Base-by-base conservation (phyloP, 768 basidiomycete species). In the Pleurotus tuber-regium region DNA sequence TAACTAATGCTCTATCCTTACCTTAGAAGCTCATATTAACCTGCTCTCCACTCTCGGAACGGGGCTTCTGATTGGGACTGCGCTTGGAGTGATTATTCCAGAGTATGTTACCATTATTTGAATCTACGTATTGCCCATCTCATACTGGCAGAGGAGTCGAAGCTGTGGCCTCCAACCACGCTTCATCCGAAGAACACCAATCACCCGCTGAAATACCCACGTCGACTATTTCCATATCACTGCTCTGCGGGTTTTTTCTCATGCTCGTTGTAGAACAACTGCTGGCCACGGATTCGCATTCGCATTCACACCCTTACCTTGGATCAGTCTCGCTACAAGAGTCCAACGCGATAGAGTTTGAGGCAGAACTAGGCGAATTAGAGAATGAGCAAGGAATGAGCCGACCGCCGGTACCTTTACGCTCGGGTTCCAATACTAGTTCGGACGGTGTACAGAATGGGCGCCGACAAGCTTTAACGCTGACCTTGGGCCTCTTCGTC, bases 61-160 rank as follows among this genome's bases (percentile, higher is more conserved):
- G 6, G 95, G 95, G 9, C 71, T 98, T 9, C 76, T 98, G 14
- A 77, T 97, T 11, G 95, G 95, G 3, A 87, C 95, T 2, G 92
- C 92, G 0, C 69, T 98, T 56, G 91, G 91, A 10, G 83, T 98
- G 21, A 92, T 98, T 56, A 86, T 98, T 47, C 95, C 96, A 30
- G 95, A 97, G 89, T 94, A 68, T 65, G 88, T 84, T 50, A 9
- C 16, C 26, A 5, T 35, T 38, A 23, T 12, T 23, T 29, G 30
- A n/a, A 43, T 33, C 26, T 23, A n/a, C 10, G 4, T 21, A 7
- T 44, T 51, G 28, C 16, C 43, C 28, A 53, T 50, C 38, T 36
- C 25, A 39, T 33, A 25, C 21, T 49, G n/a, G 24, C 61, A 91
- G 89, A 69, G 90, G 89, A 44, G 74, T 92, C n/a, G 88, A 89